Conservation (phyloP, 31 red algal species). For the Odonthalia washingtoniensis region DNA sequence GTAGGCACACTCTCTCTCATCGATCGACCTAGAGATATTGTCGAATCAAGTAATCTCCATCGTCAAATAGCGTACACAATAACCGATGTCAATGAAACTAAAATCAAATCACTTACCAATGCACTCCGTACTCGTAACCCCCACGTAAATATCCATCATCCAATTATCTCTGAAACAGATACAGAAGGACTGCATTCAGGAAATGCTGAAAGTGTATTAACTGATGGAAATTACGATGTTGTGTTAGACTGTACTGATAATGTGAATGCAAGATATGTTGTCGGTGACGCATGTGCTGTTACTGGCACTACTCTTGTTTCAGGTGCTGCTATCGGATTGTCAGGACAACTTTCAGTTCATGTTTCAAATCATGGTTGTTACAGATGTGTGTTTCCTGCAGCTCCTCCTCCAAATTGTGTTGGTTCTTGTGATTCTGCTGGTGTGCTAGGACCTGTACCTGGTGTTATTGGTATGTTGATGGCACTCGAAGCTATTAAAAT, state of each 20-base stretch:
- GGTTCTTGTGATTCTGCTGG: conserved; percentile 92
- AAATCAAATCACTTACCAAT: conserved; percentile 56
- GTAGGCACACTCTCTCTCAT: conserved; percentile 83
- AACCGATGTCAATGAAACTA: conserved; percentile 53
- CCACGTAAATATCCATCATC: conserved; percentile 45
- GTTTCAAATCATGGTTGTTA: conserved; percentile 70
- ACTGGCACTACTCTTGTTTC: conserved; percentile 73
- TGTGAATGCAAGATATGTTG: conserved; percentile 78
- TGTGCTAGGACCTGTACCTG: conserved; percentile 95
- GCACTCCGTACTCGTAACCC: conserved; percentile 71
- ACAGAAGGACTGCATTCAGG: conserved; percentile 16
- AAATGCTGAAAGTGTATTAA: conserved; percentile 58
- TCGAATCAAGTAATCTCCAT: conserved; percentile 89
- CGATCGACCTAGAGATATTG: conserved; percentile 75
- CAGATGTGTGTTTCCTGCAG: conserved; percentile 82
- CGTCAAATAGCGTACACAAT: conserved; percentile 86
- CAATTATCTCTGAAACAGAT: conserved; percentile 16
- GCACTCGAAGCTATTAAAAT: conserved; percentile 93
- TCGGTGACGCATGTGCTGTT: conserved; percentile 89
- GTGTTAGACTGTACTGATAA: conserved; percentile 99
- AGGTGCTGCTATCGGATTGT: conserved; percentile 83
- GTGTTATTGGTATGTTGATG: conserved; percentile 86
- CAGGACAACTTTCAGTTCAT: conserved; percentile 88
- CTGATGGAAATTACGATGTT: conserved; percentile 69
- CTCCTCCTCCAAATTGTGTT: conserved; percentile 85